These are phyloP conservation scores for Suillus lakei DNA, from an alignment of 768 basidiomycete genomes.

Conservation along the genomic window DNA sequence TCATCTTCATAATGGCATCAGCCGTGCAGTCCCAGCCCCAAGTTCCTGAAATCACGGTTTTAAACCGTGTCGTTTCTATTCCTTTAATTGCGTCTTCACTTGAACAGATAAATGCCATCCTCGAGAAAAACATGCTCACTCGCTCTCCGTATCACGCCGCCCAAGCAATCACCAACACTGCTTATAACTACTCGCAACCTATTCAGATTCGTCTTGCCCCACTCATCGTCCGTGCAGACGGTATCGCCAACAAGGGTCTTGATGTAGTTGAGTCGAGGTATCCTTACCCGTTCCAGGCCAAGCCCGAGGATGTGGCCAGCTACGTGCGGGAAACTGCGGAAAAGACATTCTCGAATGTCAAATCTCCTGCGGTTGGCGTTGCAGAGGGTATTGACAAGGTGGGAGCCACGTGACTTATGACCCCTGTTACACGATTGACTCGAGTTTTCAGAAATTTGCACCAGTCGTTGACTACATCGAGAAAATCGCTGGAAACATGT, in stretches of 20 bases:
- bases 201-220: constrained; percentile 69
- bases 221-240: constrained; percentile 64
- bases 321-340: constrained; percentile 63
- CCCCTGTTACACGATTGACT: constrained; percentile 12
- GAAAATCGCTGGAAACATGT: constrained; percentile 52
- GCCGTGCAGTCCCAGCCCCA: constrained; percentile 30
- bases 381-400: constrained; percentile 79
- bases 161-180: constrained; percentile 60
- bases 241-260: constrained; percentile 73
- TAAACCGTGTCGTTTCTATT: constrained; percentile 71
- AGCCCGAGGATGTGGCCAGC: constrained; percentile 70
- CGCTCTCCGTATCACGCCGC: constrained; percentile 69
- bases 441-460: constrained; percentile 56
- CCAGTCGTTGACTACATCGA: constrained; percentile 78
- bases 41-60: constrained; percentile 60
- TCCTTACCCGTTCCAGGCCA: constrained; percentile 76
- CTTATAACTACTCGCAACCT: constrained; percentile 68
- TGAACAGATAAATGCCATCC: constrained; percentile 59
- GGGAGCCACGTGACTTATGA: constrained; percentile 28
- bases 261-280: constrained; percentile 75
- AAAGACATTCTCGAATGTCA: constrained; percentile 72
- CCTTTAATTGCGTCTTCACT: constrained; percentile 73
- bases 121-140: constrained; percentile 64
- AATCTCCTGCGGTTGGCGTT: constrained; percentile 61
- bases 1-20: constrained; percentile 39